Evolutionary conservation across 306 rosid species (phyloP).

Genomic region (Hippophae tibetana): DNA sequence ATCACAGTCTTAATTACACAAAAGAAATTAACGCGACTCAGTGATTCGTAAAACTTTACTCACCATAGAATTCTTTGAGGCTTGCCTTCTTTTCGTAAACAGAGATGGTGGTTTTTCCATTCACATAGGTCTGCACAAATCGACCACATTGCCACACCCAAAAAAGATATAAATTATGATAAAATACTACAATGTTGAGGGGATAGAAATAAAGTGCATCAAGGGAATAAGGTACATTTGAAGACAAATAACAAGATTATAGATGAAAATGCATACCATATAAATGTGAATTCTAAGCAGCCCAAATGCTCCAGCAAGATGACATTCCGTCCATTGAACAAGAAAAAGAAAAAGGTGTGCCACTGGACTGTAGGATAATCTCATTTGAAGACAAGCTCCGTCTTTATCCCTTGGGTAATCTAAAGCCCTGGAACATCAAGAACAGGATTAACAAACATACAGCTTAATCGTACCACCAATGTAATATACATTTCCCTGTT

Average conservation of each 20-base stretch:
- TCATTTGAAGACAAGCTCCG: slow-evolving; percentile 80
- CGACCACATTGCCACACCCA: slow-evolving; percentile 18
- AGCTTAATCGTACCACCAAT: slow-evolving; percentile 1
- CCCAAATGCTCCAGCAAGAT: slow-evolving; percentile 82
- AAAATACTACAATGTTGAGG: slow-evolving; percentile 3
- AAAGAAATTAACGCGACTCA: background rate
- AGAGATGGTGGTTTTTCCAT: slow-evolving; percentile 77
- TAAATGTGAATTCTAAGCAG: slow-evolving; percentile 68
- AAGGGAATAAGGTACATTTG: background rate
- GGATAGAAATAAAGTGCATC: too few relatives aligned
- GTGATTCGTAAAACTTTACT: slow-evolving; percentile 19
- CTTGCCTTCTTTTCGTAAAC: slow-evolving; percentile 82
- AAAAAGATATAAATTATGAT: slow-evolving; percentile 5
- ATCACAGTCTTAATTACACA: background rate
- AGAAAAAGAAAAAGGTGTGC: slow-evolving; percentile 73
- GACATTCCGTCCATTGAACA: slow-evolving; percentile 81
- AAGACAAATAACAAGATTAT: slow-evolving; percentile 1
- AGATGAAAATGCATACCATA: slow-evolving; percentile 38
- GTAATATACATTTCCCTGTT: too few relatives aligned
- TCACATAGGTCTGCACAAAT: slow-evolving; percentile 57
- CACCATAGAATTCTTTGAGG: slow-evolving; percentile 74
- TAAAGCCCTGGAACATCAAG: slow-evolving; percentile 43
- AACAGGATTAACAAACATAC: slow-evolving; percentile 11
- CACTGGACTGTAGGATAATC: slow-evolving; percentile 62
- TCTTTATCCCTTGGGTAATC: slow-evolving; percentile 75